phyloP scores from a whole-genome alignment of 352 stramenopile genomes.

The Pythium periplocum region DNA sequence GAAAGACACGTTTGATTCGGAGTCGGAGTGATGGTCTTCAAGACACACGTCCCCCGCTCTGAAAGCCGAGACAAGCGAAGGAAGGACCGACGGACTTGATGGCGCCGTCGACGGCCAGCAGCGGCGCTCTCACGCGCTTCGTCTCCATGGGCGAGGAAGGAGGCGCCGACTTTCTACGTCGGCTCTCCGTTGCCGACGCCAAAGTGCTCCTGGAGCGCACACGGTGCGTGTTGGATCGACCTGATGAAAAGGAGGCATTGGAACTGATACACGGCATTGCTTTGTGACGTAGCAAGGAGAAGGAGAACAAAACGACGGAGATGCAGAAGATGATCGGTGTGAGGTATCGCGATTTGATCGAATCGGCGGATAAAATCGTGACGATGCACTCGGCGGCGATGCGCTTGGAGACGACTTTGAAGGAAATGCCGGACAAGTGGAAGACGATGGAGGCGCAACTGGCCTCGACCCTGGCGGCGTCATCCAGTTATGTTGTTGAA shows the following conservation, averaged over 20 bases:
- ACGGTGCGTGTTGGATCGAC: conserved; percentile 26
- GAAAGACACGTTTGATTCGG: too few relatives aligned
- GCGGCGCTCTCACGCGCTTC: not conserved
- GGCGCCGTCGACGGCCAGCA: not conserved
- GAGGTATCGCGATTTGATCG: conserved; percentile 90
- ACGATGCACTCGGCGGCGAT: conserved; percentile 88
- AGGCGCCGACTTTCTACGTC: conserved; percentile 61
- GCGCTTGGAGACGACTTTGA: conserved; percentile 70
- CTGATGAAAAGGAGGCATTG: too few relatives aligned
- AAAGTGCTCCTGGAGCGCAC: conserved; percentile 79
- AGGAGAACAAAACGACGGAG: conserved; percentile 84
- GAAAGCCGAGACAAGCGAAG: conserved; percentile 2
- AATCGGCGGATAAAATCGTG: conserved; percentile 91
- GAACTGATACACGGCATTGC: not conserved
- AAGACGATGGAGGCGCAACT: conserved; percentile 51
- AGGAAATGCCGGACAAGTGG: conserved; percentile 85
- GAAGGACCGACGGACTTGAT: conserved; percentile 1
- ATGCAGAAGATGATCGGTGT: conserved; percentile 93
- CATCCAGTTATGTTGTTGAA: not conserved
- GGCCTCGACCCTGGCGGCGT: conserved; percentile 20
- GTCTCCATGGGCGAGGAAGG: conserved; percentile 8
- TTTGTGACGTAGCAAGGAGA: conserved; percentile 50
- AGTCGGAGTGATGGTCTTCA: conserved; percentile 22
- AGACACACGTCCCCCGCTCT: conserved; percentile 15
- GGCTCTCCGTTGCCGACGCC: conserved; percentile 75